Conservation (phyloP, 2,329 filamentous ascomycete genomes). For the Byssoonygena ceratinophila region DNA sequence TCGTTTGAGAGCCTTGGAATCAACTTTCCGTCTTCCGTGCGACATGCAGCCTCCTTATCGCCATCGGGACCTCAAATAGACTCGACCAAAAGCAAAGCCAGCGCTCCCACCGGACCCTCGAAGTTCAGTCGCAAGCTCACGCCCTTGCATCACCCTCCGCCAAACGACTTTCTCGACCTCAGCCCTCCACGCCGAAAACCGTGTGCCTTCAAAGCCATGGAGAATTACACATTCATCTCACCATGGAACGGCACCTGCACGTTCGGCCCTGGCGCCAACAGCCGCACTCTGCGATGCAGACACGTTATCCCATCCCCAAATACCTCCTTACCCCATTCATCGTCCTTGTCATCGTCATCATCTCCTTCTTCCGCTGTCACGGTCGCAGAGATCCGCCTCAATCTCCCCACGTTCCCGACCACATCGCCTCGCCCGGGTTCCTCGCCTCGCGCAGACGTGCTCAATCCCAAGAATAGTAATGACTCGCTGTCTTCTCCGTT, state of each 20-base stretch:
- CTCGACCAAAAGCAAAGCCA: not conserved
- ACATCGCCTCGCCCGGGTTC: constrained; percentile 16
- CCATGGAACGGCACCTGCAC: constrained; percentile 84
- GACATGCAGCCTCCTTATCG: not conserved
- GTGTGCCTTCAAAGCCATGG: constrained; percentile 21
- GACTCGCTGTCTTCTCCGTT: constrained; percentile 19
- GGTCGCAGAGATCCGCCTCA: constrained; percentile 83
- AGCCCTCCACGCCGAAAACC: constrained; percentile 5
- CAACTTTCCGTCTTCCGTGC: constrained; percentile 13
- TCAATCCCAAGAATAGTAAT: constrained; percentile 7
- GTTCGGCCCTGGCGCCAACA: constrained; percentile 67
- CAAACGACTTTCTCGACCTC: constrained; percentile 8
- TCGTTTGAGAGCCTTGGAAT: constrained; percentile 26
- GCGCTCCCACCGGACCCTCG: constrained; percentile 1
- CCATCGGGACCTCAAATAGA: not conserved
- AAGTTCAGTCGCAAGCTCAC: constrained; percentile 16
- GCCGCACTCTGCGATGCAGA: constrained; percentile 62
- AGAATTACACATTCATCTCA: constrained; percentile 62
- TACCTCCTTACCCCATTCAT: not conserved
- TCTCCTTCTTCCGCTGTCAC: constrained; percentile 30
- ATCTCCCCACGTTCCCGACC: constrained; percentile 53
- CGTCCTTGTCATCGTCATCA: not conserved
- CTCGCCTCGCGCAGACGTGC: not conserved
- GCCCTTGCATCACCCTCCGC: constrained; percentile 10
- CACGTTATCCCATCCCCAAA: constrained; percentile 41